Percentiles rank a stretch among this genome's conserved stretches.
Evolutionary conservation across 495 filamentous ascomycete species (phyloP).

Genomic region (Aspergillus homomorphus): DNA sequence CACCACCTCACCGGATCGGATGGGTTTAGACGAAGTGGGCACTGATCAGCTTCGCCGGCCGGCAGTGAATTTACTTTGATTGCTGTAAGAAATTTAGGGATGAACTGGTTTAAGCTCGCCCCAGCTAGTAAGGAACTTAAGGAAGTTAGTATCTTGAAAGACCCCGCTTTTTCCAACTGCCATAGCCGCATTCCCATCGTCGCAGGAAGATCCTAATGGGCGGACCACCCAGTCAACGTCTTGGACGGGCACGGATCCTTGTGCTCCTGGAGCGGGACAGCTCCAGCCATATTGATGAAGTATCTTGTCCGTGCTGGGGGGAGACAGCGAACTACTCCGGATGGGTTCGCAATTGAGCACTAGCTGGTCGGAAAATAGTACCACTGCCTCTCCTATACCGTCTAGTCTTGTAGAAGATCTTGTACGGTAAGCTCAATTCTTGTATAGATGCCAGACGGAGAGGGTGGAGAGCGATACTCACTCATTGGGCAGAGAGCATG

Average conservation of each 20-base stretch:
- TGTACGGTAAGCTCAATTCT: not conserved
- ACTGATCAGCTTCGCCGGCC: not conserved
- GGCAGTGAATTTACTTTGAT: not conserved
- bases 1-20: not conserved
- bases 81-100: not conserved
- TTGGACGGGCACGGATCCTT: not conserved
- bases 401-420: not conserved
- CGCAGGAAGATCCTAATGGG: not conserved
- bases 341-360: too few relatives aligned
- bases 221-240: not conserved
- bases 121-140: not conserved
- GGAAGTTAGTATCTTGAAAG: not conserved
- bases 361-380: not conserved
- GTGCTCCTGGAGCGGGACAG: not conserved
- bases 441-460: not conserved
- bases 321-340: too few relatives aligned
- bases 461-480: not conserved
- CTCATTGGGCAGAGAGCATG: not conserved
- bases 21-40: not conserved
- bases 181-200: not conserved
- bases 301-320: not conserved
- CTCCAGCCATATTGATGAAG: not conserved
- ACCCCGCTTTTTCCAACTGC: not conserved
- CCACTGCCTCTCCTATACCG: not conserved
- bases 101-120: not conserved